Evolutionary conservation across 2,329 filamentous ascomycete species (phyloP).

Genomic region (Rhynchosporium agropyri): DNA sequence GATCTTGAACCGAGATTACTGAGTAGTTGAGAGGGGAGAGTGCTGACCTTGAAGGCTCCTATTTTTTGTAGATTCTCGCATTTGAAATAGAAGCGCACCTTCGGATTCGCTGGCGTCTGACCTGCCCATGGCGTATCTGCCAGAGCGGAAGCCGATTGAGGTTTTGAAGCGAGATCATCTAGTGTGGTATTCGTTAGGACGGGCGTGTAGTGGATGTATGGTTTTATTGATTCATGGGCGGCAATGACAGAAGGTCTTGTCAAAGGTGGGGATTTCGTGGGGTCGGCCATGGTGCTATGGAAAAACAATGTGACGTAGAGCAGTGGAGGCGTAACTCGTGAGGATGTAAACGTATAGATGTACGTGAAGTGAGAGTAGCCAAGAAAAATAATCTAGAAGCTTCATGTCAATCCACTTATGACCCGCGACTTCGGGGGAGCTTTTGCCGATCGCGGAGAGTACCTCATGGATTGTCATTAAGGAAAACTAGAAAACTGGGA

Average conservation of each 20-base stretch:
- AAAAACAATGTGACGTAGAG: background rate
- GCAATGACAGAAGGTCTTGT: constrained; percentile 70
- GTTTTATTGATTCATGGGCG: constrained; percentile 73
- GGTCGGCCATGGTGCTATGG: constrained; percentile 55
- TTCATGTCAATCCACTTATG: constrained; percentile 11
- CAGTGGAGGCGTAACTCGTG: background rate
- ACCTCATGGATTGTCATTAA: background rate
- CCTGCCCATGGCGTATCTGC: constrained; percentile 60
- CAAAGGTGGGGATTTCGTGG: constrained; percentile 61
- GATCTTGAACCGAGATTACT: no score
- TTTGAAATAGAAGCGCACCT: constrained; percentile 84
- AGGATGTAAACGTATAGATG: background rate
- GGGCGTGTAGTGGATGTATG: constrained; percentile 80
- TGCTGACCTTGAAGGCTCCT: constrained; percentile 76
- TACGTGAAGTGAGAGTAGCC: background rate
- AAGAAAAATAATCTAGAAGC: constrained; percentile 3
- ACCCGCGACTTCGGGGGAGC: constrained; percentile 22
- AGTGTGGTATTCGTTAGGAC: constrained; percentile 80
- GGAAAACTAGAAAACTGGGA: constrained; percentile 17
- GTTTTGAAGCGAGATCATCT: constrained; percentile 71
- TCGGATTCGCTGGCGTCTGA: constrained; percentile 61
- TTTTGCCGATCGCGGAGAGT: constrained; percentile 33
- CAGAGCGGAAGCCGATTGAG: constrained; percentile 58
- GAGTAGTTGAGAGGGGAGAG: no score
- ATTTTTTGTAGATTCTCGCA: constrained; percentile 91